Evolutionary conservation across 305 asterid species (phyloP).

Genomic region (Fraxinus sp.): DNA sequence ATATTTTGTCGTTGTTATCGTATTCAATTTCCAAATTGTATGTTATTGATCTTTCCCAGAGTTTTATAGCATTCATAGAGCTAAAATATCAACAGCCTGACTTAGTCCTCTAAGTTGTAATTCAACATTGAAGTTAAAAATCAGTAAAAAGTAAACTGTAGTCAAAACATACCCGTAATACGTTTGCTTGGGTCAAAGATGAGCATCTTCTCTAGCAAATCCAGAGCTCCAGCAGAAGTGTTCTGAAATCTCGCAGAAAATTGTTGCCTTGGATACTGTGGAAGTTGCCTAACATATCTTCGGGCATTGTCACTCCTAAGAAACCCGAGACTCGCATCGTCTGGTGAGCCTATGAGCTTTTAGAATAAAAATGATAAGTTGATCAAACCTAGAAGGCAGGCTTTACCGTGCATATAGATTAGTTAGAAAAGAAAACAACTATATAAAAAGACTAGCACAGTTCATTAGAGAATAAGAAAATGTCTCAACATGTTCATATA

Average conservation of each 20-base stretch:
- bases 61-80: not conserved
- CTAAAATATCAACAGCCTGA: not conserved
- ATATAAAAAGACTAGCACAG: not conserved
- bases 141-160: not conserved
- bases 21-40: not conserved
- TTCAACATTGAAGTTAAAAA: not conserved
- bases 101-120: not conserved
- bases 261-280: conserved; percentile 81
- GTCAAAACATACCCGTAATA: conserved; percentile 56
- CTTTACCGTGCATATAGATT: not conserved
- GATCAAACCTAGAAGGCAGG: not conserved
- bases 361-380: conserved; percentile 9
- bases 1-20: not conserved
- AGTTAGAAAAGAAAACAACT: not conserved
- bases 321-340: conserved; percentile 92
- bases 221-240: conserved; percentile 70
- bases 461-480: not conserved
- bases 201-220: conserved; percentile 85
- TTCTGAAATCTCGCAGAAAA: conserved; percentile 72
- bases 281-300: conserved; percentile 87
- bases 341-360: conserved; percentile 94
- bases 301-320: conserved; percentile 93
- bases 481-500: not conserved
- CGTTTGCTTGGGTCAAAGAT: conserved; percentile 86
- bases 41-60: not conserved